A percentile compares a stretch with the other conserved stretches of the same genome.
Conservation (phyloP, 2,329 filamentous ascomycete species). For the Paraphoma sp. region DNA sequence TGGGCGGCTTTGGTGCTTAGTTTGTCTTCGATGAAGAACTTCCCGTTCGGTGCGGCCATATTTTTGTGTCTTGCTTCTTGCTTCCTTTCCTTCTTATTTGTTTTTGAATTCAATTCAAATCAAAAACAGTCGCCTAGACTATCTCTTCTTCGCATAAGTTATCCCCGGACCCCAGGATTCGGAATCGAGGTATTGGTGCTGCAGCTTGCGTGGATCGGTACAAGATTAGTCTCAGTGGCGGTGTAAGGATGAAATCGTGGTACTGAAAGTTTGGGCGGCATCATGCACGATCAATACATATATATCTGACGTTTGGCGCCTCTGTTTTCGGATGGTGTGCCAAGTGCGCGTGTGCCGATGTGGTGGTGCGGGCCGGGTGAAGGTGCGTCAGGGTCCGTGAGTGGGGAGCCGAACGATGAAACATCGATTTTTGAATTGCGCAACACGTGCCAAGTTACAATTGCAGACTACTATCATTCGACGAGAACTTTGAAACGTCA, state of each 20-base stretch:
- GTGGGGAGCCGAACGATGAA: neutral
- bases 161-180: too few species aligned
- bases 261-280: too few species aligned
- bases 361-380: neutral
- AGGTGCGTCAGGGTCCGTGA: neutral
- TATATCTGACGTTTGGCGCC: too few species aligned
- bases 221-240: too few species aligned
- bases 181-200: too few species aligned
- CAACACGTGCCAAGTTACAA: neutral
- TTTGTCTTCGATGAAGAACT: constrained; percentile 57
- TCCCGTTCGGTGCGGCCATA: constrained; percentile 51
- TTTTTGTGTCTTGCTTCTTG: neutral
- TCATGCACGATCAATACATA: too few species aligned
- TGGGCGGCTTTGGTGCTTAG: constrained; percentile 51
- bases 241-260: too few species aligned
- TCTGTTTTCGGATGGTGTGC: neutral
- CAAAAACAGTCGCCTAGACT: too few species aligned
- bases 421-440: neutral
- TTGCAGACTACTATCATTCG: too few species aligned
- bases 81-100: neutral
- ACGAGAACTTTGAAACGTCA: too few species aligned
- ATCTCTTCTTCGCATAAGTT: too few species aligned
- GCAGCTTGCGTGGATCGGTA: too few species aligned
- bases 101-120: neutral
- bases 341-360: neutral